A percentile compares a stretch with the other conserved stretches of the same genome.
Conservation (phyloP, 2,329 filamentous ascomycete genomes). For the Pseudocercospora musae region DNA sequence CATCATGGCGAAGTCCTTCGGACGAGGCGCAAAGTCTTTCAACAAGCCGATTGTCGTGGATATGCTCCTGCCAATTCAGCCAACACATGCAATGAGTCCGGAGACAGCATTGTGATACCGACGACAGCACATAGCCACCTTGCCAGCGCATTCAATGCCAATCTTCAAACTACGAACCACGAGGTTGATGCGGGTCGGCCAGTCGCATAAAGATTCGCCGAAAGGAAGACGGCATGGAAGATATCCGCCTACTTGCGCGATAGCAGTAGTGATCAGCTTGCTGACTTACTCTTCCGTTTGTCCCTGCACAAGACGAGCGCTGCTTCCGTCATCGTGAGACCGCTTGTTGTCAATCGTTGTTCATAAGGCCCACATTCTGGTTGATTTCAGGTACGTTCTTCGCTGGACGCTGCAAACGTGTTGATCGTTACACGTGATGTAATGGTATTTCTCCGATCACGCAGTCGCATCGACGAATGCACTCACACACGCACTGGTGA, state of each 20-base stretch:
- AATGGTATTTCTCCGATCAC: neutral
- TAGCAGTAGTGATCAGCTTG: neutral
- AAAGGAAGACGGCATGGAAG: neutral
- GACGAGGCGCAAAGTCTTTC: conserved; percentile 54
- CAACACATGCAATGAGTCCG: neutral
- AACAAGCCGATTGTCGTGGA: conserved; percentile 85
- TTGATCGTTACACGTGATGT: conserved; percentile 11
- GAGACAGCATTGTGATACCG: neutral
- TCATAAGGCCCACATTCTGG: conserved; percentile 4
- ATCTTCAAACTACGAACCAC: neutral
- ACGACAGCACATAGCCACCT: neutral
- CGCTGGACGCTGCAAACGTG: conserved; percentile 10
- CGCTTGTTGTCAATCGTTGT: conserved; percentile 1
- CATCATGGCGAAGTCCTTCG: conserved; percentile 64
- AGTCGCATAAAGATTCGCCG: neutral
- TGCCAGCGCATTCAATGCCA: neutral
- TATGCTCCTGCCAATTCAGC: conserved; percentile 38
- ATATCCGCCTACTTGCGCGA: neutral
- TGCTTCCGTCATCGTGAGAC: neutral
- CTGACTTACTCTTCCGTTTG: conserved; percentile 1
- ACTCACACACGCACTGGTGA: neutral
- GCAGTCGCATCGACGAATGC: neutral
- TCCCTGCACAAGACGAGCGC: neutral
- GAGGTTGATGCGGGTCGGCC: neutral
- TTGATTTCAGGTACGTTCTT: conserved; percentile 8